Base-by-base conservation (phyloP, 2,329 filamentous ascomycete species). In the Huntiella abstrusa region DNA sequence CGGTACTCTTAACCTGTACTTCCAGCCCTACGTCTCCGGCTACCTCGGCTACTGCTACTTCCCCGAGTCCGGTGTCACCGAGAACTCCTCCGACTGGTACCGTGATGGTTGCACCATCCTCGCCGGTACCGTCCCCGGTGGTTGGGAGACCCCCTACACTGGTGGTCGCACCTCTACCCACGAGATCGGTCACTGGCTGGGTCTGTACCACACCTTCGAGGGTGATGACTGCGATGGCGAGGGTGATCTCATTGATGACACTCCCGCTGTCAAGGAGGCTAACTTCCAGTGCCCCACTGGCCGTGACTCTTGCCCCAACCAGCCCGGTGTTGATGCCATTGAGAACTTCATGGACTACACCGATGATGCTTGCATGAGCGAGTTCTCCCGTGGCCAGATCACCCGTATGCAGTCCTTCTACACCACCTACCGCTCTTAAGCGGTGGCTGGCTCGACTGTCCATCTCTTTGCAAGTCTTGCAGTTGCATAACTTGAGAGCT, bases 101-200 rank as follows among this genome's bases (percentile, higher is more conserved):
- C 51, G 51, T 5, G 63, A 65, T 47, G 60, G 63, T 39, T 68
- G 67, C 57, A 56, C 58, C 47, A 56, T 66, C 43, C 55, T 61
- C 34, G 56, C 56, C 35, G 53, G 54, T 45, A 58, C 58, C 13
- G 56, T 65, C 13, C 64, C 63, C 4, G 63, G 61, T 5, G 62
- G 64, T 40, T 52, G 53, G 33, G 53, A 54, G 15, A 51, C 54
- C 32, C 59, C 64, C 51, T 61, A 54, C 51, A 55, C 59, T 53
- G 52, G 55, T n/a, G 59, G 60, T 13, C 57, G 56, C 52, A 57
- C 58, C 3, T 53, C 51, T 22, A 54, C 53, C 33, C 65, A 68
- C 57, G 66, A 69, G 56, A 56, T 64, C 38, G 66, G 66, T 12
- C 66, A 69, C 58, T 69, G 66, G 66, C 55, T 69, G 45, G 65